These are phyloP conservation scores for Daldinia bambusicola DNA, from an alignment of 495 filamentous ascomycete genomes.

Conservation along the genomic window DNA sequence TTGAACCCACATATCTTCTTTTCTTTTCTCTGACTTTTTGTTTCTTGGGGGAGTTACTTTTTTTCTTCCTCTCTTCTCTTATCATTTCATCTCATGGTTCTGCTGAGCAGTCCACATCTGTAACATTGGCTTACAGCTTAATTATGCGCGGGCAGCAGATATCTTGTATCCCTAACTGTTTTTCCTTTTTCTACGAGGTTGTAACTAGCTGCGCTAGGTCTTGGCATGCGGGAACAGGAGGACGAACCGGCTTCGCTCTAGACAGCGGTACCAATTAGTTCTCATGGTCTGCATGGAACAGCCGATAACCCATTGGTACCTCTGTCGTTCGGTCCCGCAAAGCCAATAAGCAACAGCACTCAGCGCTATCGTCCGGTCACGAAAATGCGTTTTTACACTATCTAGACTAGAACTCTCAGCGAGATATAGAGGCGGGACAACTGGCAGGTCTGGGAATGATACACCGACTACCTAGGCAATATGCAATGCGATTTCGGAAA, in stretches of 20 bases:
- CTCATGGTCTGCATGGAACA: constrained; percentile 35
- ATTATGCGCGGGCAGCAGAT: constrained; percentile 35
- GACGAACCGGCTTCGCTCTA: constrained; percentile 30
- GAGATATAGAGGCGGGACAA: constrained; percentile 33
- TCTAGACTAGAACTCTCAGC: constrained; percentile 40
- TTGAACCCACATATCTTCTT: constrained; percentile 1
- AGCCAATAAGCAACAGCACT: constrained; percentile 16
- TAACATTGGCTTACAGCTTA: constrained; percentile 24
- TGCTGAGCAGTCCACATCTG: constrained; percentile 32
- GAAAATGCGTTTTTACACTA: constrained; percentile 21
- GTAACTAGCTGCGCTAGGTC: constrained; percentile 35
- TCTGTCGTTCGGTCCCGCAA: constrained; percentile 8
- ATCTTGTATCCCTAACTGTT: constrained; percentile 28
- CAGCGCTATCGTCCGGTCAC: constrained; percentile 30
- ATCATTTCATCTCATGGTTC: constrained; percentile 19
- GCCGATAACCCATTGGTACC: constrained; percentile 6
- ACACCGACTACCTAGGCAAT: constrained; percentile 30
- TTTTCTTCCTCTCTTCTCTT: constrained; percentile 21
- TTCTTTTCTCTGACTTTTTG: constrained; percentile 14
- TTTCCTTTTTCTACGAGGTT: constrained; percentile 22
- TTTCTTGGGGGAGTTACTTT: background rate
- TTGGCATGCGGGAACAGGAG: constrained; percentile 16
- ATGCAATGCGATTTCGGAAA: constrained; percentile 21
- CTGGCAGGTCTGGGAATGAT: constrained; percentile 34
- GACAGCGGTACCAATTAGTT: constrained; percentile 12